Percentiles rank a stretch among this genome's conserved stretches.
phyloP scores from a whole-genome alignment of 179 eudicot genomes.

The Vitellaria paradoxa region DNA sequence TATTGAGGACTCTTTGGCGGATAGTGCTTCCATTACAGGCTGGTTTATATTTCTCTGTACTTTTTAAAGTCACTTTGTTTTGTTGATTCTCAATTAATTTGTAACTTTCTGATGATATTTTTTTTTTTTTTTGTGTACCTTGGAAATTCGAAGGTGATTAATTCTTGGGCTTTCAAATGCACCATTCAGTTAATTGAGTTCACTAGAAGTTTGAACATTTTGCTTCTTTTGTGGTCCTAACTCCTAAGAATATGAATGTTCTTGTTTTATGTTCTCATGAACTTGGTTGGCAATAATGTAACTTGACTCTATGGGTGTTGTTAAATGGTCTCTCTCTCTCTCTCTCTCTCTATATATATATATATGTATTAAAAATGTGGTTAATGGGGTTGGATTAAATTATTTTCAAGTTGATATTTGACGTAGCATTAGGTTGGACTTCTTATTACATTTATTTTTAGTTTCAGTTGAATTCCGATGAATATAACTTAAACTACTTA shows the following conservation, averaged over 20 bases:
- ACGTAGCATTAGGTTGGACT: neutral
- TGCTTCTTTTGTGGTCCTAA: neutral
- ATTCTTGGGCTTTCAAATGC: neutral
- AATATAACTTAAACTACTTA: neutral
- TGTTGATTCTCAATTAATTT: neutral
- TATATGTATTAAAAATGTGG: neutral
- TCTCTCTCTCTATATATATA: neutral
- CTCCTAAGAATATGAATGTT: neutral
- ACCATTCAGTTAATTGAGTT: neutral
- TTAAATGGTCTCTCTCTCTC: neutral
- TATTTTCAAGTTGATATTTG: neutral
- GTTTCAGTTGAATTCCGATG: neutral
- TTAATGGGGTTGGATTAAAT: neutral
- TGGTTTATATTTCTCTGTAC: slow-evolving; percentile 37
- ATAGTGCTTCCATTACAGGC: slow-evolving; percentile 93
- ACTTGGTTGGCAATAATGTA: no score
- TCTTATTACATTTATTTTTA: neutral
- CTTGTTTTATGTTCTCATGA: neutral
- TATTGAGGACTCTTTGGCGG: slow-evolving; percentile 92
- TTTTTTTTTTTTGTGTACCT: no score
- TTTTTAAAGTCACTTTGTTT: slow-evolving; percentile 6
- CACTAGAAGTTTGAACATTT: neutral
- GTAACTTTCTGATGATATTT: neutral
- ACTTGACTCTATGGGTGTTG: neutral
- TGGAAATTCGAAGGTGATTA: neutral